A percentile compares a stretch with the other conserved stretches of the same genome.
phyloP scores from a whole-genome alignment of 441 rosid genomes.

The Breynia disticha region DNA sequence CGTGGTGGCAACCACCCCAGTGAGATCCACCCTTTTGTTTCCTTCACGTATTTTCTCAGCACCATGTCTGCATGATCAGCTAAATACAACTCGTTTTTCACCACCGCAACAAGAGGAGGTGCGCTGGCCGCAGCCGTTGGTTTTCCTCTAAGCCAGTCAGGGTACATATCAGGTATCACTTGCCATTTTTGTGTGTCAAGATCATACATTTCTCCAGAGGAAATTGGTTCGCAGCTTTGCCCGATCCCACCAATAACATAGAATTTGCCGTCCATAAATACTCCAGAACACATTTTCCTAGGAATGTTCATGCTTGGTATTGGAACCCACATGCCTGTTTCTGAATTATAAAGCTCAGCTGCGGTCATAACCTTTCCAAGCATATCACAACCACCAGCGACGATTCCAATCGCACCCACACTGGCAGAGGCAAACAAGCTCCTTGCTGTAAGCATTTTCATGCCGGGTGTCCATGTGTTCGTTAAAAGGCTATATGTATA shows the following conservation, averaged over 20 bases:
- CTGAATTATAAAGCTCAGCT: slow-evolving; percentile 42
- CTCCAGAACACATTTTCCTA: slow-evolving; percentile 42
- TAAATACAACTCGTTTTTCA: slow-evolving; percentile 61
- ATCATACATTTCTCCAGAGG: slow-evolving; percentile 46
- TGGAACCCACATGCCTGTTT: slow-evolving; percentile 26
- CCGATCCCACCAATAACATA: slow-evolving; percentile 49
- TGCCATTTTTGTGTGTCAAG: slow-evolving; percentile 37
- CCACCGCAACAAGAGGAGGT: slow-evolving; percentile 83
- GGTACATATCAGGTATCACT: slow-evolving; percentile 39
- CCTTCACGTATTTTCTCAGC: slow-evolving; percentile 55
- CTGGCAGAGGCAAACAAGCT: slow-evolving; percentile 50
- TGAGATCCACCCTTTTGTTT: slow-evolving; percentile 33
- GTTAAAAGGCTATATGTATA: slow-evolving; percentile 4
- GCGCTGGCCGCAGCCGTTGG: slow-evolving; percentile 1
- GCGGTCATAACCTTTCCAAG: slow-evolving; percentile 28
- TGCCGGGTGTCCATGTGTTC: background rate
- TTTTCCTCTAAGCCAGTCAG: slow-evolving; percentile 14
- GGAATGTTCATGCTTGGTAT: slow-evolving; percentile 39
- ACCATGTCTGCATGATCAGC: slow-evolving; percentile 51
- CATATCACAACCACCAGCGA: slow-evolving; percentile 45
- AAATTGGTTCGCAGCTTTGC: slow-evolving; percentile 22
- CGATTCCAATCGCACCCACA: slow-evolving; percentile 35
- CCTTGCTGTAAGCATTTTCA: slow-evolving; percentile 28
- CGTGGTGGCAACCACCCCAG: slow-evolving; percentile 51
- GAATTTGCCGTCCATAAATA: slow-evolving; percentile 53